Evolutionary conservation across 148 eudicot species (phyloP).

Genomic region (Heliosperma pusillum): DNA sequence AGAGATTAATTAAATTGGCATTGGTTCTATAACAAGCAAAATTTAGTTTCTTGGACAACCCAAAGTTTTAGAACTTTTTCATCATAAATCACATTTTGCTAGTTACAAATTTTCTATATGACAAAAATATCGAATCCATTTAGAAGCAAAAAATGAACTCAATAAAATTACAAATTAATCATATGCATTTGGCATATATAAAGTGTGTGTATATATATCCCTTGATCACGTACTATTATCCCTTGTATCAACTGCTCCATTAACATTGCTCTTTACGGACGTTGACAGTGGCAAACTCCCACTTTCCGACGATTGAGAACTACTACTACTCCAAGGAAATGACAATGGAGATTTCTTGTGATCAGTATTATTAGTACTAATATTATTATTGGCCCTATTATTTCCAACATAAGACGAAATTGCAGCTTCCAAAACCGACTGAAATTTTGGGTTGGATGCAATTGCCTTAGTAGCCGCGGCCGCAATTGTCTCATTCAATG

Average conservation of each 20-base stretch:
- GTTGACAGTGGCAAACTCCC: constrained; percentile 22
- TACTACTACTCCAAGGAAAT: constrained; percentile 4
- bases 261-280: constrained; percentile 9
- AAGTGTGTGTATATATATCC: too few species aligned
- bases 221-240: constrained; percentile 19
- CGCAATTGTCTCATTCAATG: constrained; percentile 31
- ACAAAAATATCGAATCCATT: not conserved
- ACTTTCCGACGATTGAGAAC: not conserved
- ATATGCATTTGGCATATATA: not conserved
- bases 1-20: too few species aligned
- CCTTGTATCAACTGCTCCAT: constrained; percentile 11
- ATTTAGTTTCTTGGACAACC: not conserved
- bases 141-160: not conserved
- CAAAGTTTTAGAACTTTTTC: not conserved
- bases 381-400: constrained; percentile 15
- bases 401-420: constrained; percentile 39
- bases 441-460: constrained; percentile 37
- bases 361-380: constrained; percentile 10
- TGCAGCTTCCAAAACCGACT: constrained; percentile 45
- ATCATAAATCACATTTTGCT: not conserved
- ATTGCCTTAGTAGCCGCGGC: constrained; percentile 36
- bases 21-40: too few species aligned
- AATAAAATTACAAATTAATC: not conserved
- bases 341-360: constrained; percentile 7
- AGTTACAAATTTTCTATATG: not conserved